Evolutionary conservation across 129 eudicot genomes (phyloP).

Genomic region (Centella asiatica): DNA sequence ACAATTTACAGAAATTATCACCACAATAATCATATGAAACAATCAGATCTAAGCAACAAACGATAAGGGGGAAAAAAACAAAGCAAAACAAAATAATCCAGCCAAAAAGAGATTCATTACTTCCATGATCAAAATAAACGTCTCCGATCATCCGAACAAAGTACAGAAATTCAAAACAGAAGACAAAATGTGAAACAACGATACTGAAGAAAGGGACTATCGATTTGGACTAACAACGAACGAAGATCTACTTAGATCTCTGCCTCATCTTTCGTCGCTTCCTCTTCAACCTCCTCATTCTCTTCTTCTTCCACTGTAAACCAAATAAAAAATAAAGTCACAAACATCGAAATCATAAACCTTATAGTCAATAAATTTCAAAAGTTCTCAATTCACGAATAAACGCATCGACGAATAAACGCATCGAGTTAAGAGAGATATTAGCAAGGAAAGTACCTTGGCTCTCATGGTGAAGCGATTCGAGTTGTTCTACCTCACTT

Average conservation of each 20-base stretch:
- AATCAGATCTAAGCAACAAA: not conserved
- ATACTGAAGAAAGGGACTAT: constrained; percentile 7
- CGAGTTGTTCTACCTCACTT: not conserved
- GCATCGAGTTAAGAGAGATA: not conserved
- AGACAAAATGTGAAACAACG: not conserved
- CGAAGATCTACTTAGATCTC: constrained; percentile 34
- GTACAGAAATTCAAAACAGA: not conserved
- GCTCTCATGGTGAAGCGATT: constrained; percentile 35
- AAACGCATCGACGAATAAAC: no score
- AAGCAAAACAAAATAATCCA: not conserved
- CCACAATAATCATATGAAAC: no score
- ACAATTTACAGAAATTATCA: no score
- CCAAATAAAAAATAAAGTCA: not conserved
- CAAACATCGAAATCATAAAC: not conserved
- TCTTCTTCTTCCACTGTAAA: constrained; percentile 51
- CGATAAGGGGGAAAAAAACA: not conserved
- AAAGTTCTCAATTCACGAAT: no score
- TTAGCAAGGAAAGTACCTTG: constrained; percentile 10
- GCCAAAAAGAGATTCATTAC: not conserved
- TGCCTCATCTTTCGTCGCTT: constrained; percentile 64
- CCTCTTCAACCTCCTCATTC: constrained; percentile 59
- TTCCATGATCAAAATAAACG: not conserved
- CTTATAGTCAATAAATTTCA: not conserved
- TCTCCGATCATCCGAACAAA: constrained; percentile 1
- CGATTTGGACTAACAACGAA: not conserved